A percentile compares a stretch with the other conserved stretches of the same genome.
These are phyloP conservation scores for Curvularia lunata DNA, from an alignment of 2,329 filamentous ascomycete species.

Conservation along the genomic window DNA sequence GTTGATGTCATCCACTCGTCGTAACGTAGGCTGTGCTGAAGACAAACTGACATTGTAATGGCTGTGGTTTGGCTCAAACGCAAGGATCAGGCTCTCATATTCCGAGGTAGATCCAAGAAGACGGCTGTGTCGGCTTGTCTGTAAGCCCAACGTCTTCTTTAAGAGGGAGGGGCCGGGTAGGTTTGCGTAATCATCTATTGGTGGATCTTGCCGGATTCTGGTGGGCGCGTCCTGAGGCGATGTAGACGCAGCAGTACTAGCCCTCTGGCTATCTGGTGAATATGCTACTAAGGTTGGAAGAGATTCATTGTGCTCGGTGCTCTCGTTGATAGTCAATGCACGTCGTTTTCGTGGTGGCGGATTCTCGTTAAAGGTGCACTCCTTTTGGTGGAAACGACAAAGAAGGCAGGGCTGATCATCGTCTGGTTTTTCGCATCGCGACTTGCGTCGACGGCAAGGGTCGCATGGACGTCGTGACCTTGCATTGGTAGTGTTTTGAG, in stretches of 20 bases:
- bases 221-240: constrained; percentile 19
- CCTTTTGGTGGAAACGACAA: constrained; percentile 69
- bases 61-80: constrained; percentile 23
- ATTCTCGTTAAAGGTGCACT: constrained; percentile 72
- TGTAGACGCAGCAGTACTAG: constrained; percentile 1
- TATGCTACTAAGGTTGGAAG: constrained; percentile 2
- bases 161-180: constrained; percentile 44
- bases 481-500: constrained; percentile 16
- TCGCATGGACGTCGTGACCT: constrained; percentile 64
- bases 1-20: constrained; percentile 32
- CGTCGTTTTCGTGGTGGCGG: constrained; percentile 74
- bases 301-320: constrained; percentile 10
- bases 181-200: constrained; percentile 43
- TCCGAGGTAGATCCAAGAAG: constrained; percentile 39
- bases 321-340: constrained; percentile 25
- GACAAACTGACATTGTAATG: constrained; percentile 11
- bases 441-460: constrained; percentile 68
- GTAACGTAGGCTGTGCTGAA: constrained; percentile 27
- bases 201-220: constrained; percentile 32
- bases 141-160: constrained; percentile 45
- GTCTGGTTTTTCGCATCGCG: constrained; percentile 72
- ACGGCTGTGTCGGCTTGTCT: constrained; percentile 40
- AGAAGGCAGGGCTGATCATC: constrained; percentile 68
- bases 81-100: constrained; percentile 38
- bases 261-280: background rate